Percentiles rank a stretch among this genome's conserved stretches.
These are phyloP conservation scores for Taiozyma onychis DNA, from an alignment of 1,139 yeast species.

Conservation along the genomic window DNA sequence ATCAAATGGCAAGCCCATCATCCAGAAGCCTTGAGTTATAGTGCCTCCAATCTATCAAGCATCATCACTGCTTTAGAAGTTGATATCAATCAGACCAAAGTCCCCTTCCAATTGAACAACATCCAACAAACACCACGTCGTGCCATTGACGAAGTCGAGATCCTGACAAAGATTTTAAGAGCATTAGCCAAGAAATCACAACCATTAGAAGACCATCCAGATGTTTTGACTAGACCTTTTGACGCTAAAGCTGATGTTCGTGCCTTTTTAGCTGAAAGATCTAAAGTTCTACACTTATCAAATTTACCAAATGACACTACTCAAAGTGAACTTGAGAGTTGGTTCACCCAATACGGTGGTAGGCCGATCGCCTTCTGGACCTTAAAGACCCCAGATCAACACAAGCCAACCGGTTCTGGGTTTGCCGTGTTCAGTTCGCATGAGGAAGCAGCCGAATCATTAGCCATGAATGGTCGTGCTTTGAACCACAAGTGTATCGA, in stretches of 20 bases:
- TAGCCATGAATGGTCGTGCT: conserved; percentile 74
- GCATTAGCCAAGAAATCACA: conserved; percentile 50
- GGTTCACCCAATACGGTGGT: conserved; percentile 87
- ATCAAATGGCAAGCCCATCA: conserved; percentile 64
- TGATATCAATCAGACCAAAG: conserved; percentile 25
- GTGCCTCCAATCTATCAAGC: conserved; percentile 43
- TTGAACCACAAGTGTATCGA: conserved; percentile 73
- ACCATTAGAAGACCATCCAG: conserved; percentile 46
- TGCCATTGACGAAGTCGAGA: conserved; percentile 34
- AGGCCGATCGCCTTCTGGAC: conserved; percentile 91
- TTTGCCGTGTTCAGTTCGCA: conserved; percentile 83
- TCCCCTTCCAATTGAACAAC: conserved; percentile 18
- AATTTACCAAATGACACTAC: conserved; percentile 83
- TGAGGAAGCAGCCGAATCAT: conserved; percentile 77
- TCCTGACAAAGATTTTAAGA: conserved; percentile 39
- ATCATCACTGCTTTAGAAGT: conserved; percentile 58
- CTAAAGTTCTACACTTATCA: conserved; percentile 71
- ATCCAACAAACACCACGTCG: conserved; percentile 25
- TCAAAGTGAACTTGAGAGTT: conserved; percentile 82
- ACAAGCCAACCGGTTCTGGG: conserved; percentile 53
- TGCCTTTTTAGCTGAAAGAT: conserved; percentile 64
- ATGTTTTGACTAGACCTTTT: conserved; percentile 65
- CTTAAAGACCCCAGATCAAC: conserved; percentile 51
- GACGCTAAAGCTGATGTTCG: conserved; percentile 68
- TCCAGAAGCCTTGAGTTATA: conserved; percentile 54